Evolutionary conservation across 129 eudicot species (phyloP).

Genomic region (Tanacetum coccineum): DNA sequence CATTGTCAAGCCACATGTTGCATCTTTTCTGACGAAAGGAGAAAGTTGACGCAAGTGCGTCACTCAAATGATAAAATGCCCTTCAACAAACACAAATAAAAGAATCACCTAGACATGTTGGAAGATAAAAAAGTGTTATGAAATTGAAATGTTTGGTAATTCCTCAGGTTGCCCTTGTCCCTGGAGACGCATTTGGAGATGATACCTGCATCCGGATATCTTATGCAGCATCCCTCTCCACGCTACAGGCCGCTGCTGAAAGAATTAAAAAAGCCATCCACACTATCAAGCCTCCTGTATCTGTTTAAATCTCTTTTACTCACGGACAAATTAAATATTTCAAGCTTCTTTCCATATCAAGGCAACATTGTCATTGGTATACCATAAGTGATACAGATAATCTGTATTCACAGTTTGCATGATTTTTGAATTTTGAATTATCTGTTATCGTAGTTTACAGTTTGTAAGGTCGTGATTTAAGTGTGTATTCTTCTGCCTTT

Average conservation of each 20-base stretch:
- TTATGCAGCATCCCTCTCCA: constrained; percentile 65
- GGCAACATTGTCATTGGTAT: constrained; percentile 8
- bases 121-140: neutral
- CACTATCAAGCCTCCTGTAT: constrained; percentile 36
- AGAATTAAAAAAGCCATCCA: constrained; percentile 53
- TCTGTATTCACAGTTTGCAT: neutral
- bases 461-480: too few relatives aligned
- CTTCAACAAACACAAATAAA: neutral
- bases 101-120: neutral
- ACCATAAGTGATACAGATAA: neutral
- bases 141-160: neutral
- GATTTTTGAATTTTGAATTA: constrained; percentile 5
- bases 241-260: constrained; percentile 57
- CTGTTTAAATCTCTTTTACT: constrained; percentile 24
- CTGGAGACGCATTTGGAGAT: constrained; percentile 84
- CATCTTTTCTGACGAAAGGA: too few relatives aligned
- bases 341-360: constrained; percentile 4
- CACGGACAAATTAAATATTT: neutral
- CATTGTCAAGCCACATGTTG: too few relatives aligned
- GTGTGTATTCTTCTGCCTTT: too few relatives aligned
- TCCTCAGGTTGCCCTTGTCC: constrained; percentile 81
- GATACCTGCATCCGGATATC: constrained; percentile 74
- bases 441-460: neutral
- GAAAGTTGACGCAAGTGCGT: too few relatives aligned
- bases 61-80: neutral